Percentiles rank a stretch among this genome's conserved stretches.
Conservation (phyloP, 306 rosid species). For the Arachis hypogaea region DNA sequence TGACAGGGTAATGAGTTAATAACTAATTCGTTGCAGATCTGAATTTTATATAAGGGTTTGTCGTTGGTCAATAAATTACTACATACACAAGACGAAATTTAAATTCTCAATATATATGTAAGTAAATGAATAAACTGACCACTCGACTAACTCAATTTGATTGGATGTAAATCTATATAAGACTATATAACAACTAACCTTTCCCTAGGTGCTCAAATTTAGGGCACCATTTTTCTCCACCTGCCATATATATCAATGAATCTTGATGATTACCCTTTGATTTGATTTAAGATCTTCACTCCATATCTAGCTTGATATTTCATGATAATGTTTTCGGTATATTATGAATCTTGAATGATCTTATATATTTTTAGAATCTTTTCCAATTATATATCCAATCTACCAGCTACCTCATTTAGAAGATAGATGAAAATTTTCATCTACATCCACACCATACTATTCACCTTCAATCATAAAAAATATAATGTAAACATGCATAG, state of each 20-base stretch:
- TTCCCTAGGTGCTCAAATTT: slow-evolving; percentile 13
- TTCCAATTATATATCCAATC: slow-evolving; percentile 48
- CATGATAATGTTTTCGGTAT: slow-evolving; percentile 15
- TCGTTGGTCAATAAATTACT: no score
- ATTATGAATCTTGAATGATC: slow-evolving; percentile 40
- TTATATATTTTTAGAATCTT: slow-evolving; percentile 21
- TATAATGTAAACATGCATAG: slow-evolving; percentile 6
- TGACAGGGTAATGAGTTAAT: no score
- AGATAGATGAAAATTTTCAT: slow-evolving; percentile 39
- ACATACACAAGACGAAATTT: no score
- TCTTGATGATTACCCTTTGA: slow-evolving; percentile 36
- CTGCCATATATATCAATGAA: slow-evolving; percentile 26
- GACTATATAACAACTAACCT: not conserved
- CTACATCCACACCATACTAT: slow-evolving; percentile 3
- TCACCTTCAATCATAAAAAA: slow-evolving; percentile 20
- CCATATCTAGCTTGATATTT: slow-evolving; percentile 27
- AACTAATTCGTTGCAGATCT: no score
- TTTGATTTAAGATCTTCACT: slow-evolving; percentile 37
- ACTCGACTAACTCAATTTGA: no score
- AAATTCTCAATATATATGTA: no score
- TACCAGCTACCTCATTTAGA: slow-evolving; percentile 36
- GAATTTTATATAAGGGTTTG: no score
- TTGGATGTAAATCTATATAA: no score
- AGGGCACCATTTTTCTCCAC: slow-evolving; percentile 14
- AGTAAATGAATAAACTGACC: no score